Evolutionary conservation across 2,329 filamentous ascomycete species (phyloP).

Genomic region (Fusarium piperis): DNA sequence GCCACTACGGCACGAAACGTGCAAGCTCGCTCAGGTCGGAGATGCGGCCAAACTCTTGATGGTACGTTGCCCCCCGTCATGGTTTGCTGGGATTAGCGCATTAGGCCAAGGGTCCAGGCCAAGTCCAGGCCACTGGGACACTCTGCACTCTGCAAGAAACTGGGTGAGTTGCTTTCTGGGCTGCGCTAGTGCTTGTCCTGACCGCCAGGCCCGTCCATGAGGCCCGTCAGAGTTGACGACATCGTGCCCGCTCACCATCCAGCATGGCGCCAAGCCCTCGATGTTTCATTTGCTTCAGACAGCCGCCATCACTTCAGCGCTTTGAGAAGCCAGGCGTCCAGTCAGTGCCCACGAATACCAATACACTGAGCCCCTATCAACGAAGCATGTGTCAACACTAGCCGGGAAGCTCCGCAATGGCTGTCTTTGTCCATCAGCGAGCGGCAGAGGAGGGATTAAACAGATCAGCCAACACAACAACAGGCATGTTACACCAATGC

Average conservation of each 20-base stretch:
- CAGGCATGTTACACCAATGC: constrained; percentile 3
- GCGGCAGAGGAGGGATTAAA: constrained; percentile 7
- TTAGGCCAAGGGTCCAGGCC: constrained; percentile 24
- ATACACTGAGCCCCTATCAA: background rate
- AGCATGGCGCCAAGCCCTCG: background rate
- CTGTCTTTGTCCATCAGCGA: background rate
- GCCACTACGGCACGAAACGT: constrained; percentile 10
- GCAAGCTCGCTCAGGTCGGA: background rate
- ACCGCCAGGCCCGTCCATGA: constrained; percentile 14
- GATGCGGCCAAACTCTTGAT: constrained; percentile 6
- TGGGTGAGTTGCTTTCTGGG: background rate
- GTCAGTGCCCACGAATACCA: background rate
- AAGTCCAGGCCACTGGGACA: constrained; percentile 14
- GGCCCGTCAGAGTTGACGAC: constrained; percentile 10
- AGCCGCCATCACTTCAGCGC: background rate
- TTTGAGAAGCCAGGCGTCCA: background rate
- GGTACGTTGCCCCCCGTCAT: constrained; percentile 2
- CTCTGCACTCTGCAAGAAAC: background rate
- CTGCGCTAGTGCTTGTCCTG: constrained; percentile 22
- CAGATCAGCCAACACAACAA: background rate
- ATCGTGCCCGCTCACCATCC: background rate
- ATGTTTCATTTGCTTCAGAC: constrained; percentile 11
- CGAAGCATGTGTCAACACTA: background rate
- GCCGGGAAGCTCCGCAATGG: constrained; percentile 3
- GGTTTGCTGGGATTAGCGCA: background rate